These are phyloP conservation scores for Senna tora DNA, from an alignment of 306 rosid species.

Conservation along the genomic window DNA sequence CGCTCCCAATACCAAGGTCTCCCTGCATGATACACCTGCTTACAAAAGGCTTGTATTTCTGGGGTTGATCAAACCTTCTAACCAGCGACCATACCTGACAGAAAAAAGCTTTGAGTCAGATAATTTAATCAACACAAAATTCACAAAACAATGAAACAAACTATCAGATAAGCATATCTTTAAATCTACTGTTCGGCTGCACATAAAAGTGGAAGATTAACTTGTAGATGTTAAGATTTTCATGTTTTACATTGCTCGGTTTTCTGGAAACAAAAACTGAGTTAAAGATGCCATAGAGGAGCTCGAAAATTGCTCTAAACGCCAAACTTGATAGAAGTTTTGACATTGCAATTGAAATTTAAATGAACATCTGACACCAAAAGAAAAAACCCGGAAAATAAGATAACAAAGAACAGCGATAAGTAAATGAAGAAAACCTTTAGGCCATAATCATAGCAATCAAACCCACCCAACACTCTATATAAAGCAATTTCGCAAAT, in stretches of 20 bases:
- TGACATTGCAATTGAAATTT: background rate
- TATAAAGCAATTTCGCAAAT: background rate
- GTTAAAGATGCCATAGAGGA: background rate
- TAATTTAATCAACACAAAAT: conserved; percentile 27
- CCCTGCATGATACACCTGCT: conserved; percentile 83
- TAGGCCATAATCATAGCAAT: conserved; percentile 13
- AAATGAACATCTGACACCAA: conserved; percentile 1
- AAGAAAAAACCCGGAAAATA: background rate
- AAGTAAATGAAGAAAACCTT: conserved; percentile 18
- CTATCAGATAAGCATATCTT: conserved; percentile 24
- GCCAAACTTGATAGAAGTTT: background rate
- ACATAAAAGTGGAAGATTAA: conserved; percentile 2
- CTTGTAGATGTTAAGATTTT: background rate
- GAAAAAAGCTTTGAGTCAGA: conserved; percentile 32
- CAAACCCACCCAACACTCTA: background rate
- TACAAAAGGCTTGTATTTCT: conserved; percentile 87
- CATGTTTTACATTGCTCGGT: background rate
- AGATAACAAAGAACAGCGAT: background rate
- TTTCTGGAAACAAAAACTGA: conserved; percentile 23
- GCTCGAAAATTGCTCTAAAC: background rate
- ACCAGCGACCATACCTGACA: conserved; percentile 96
- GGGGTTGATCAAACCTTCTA: conserved; percentile 93
- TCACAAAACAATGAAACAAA: conserved; percentile 23
- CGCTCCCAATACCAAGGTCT: conserved; percentile 86
- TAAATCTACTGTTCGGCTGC: background rate